Conservation (phyloP, 75 land plant genomes). For the Picea glauca region DNA sequence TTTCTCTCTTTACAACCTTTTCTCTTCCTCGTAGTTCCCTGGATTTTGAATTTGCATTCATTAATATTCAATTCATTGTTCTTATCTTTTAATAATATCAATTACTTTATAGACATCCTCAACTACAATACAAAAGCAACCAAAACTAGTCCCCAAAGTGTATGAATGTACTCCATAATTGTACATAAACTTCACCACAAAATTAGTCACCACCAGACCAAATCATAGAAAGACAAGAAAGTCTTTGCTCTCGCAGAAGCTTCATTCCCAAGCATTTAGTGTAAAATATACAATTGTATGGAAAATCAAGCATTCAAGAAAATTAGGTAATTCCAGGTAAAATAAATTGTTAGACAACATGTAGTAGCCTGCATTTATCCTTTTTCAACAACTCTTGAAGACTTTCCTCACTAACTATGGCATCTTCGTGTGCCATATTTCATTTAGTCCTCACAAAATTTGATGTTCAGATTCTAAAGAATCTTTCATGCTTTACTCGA, state of each 20-base stretch:
- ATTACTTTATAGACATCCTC: constrained; percentile 48
- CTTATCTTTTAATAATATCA: too few relatives aligned
- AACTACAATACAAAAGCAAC: constrained; percentile 78
- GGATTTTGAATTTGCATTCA: too few relatives aligned
- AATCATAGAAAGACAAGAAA: constrained; percentile 87
- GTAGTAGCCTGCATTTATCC: constrained; percentile 77
- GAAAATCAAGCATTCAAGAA: too few relatives aligned
- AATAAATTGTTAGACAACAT: constrained; percentile 84
- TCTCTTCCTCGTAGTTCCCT: too few relatives aligned
- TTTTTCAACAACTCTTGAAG: constrained; percentile 54
- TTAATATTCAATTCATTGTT: too few relatives aligned
- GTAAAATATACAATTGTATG: constrained; percentile 84
- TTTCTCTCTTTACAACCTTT: too few relatives aligned
- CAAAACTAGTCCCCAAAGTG: constrained; percentile 81
- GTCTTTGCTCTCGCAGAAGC: constrained; percentile 61
- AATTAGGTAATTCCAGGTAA: too few relatives aligned
- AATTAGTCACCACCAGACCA: constrained; percentile 82
- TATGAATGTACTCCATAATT: constrained; percentile 80
- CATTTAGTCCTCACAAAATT: constrained; percentile 20
- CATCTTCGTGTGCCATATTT: constrained; percentile 29
- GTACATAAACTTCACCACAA: constrained; percentile 73
- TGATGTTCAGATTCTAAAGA: constrained; percentile 31
- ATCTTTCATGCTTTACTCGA: constrained; percentile 26
- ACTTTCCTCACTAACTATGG: constrained; percentile 21
- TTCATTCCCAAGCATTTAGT: constrained; percentile 90